phyloP scores from a whole-genome alignment of 352 stramenopile species.

The Plasmopara muralis region DNA sequence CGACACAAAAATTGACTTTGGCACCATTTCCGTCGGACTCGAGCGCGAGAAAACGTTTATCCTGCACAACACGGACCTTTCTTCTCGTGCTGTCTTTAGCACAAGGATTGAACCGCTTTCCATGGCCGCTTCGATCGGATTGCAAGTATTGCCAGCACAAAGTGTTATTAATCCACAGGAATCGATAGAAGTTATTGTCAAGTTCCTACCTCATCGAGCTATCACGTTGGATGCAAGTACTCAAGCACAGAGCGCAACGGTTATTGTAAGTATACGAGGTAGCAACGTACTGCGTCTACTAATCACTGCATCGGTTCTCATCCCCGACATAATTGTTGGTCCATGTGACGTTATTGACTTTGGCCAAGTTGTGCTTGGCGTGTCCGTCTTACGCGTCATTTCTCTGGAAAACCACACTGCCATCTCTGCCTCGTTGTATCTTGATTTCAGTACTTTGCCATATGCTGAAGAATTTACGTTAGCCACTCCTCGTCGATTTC shows the following conservation, averaged over 20 bases:
- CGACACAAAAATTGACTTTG: constrained; percentile 81
- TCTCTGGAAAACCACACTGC: constrained; percentile 71
- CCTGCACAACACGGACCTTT: constrained; percentile 29
- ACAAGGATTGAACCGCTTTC: constrained; percentile 47
- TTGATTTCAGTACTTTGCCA: constrained; percentile 49
- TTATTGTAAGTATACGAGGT: constrained; percentile 44
- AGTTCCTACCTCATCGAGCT: constrained; percentile 46
- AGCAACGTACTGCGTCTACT: constrained; percentile 63
- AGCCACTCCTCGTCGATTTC: constrained; percentile 38
- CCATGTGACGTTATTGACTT: constrained; percentile 51
- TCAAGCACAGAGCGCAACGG: constrained; percentile 24
- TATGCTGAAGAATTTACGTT: constrained; percentile 65
- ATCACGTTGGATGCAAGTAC: constrained; percentile 42
- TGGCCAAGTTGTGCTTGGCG: constrained; percentile 73
- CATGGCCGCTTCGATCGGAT: constrained; percentile 26
- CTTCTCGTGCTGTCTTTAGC: constrained; percentile 41
- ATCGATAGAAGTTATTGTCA: constrained; percentile 42
- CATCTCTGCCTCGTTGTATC: constrained; percentile 70
- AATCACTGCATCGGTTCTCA: constrained; percentile 51
- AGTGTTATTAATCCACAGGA: constrained; percentile 47
- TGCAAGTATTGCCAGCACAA: constrained; percentile 38
- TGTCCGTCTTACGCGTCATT: constrained; percentile 50
- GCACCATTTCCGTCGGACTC: constrained; percentile 71
- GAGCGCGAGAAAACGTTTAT: constrained; percentile 50
- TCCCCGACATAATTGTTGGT: constrained; percentile 72